Percentiles rank a stretch among this genome's conserved stretches.
These are phyloP conservation scores for Apium graveolens DNA, from an alignment of 129 eudicot genomes.

Conservation along the genomic window DNA sequence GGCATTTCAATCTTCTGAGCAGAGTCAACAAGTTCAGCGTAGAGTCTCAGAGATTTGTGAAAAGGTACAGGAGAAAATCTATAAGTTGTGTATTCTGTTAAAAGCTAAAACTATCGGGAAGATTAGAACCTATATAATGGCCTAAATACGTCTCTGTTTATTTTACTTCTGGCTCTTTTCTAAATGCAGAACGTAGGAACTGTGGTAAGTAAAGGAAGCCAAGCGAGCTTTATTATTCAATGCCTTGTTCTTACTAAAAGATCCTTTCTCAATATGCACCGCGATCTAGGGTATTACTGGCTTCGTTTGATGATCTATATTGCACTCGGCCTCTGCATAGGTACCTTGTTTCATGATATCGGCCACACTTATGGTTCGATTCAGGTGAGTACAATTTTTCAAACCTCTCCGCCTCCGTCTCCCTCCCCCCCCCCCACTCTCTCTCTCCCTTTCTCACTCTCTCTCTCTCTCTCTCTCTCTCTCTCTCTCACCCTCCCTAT, in stretches of 20 bases:
- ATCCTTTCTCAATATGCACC: not conserved
- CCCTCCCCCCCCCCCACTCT: no score
- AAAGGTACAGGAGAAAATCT: conserved; percentile 21
- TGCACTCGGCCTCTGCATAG: not conserved
- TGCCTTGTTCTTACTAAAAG: not conserved
- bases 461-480: no score
- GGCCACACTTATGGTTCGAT: not conserved
- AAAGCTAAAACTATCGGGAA: not conserved
- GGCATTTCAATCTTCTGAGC: conserved; percentile 43
- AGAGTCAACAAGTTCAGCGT: conserved; percentile 27
- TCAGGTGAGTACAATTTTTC: not conserved
- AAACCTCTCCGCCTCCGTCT: no score
- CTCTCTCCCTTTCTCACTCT: no score
- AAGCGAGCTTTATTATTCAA: not conserved
- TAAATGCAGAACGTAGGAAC: not conserved
- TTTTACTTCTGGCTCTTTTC: not conserved
- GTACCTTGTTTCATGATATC: not conserved
- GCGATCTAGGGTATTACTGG: not conserved
- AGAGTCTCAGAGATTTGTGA: conserved; percentile 32
- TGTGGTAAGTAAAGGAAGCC: not conserved
- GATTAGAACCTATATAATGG: not conserved
- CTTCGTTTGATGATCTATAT: not conserved
- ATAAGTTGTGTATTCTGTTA: not conserved
- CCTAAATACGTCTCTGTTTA: not conserved
- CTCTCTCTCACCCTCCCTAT: no score